Evolutionary conservation across 2,329 filamentous ascomycete species (phyloP).

Genomic region (Cryoendolithus antarcticus): DNA sequence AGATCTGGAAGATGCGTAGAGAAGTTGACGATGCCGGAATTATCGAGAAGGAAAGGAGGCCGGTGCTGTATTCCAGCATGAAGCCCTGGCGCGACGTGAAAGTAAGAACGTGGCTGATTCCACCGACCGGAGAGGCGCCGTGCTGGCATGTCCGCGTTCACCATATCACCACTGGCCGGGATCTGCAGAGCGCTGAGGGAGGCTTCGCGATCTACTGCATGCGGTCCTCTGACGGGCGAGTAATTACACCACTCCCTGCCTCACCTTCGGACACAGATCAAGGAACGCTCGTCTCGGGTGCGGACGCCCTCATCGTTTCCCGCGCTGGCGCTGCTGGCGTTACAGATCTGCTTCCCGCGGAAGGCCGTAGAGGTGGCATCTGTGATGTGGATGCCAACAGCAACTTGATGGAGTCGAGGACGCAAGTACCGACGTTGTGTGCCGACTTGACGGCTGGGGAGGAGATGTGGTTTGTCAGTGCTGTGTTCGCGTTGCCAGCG

Average conservation of each 20-base stretch:
- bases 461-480: conserved; percentile 55
- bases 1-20: conserved; percentile 64
- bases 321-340: conserved; percentile 40
- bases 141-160: conserved; percentile 62
- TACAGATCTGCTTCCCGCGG: conserved; percentile 28
- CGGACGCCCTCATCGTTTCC: conserved; percentile 32
- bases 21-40: conserved; percentile 53
- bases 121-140: conserved; percentile 44
- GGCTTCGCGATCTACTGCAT: conserved; percentile 63
- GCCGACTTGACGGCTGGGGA: conserved; percentile 46
- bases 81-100: conserved; percentile 57
- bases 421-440: conserved; percentile 57
- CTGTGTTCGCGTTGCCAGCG: conserved; percentile 57
- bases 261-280: no score
- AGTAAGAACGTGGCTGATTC: conserved; percentile 53
- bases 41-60: conserved; percentile 40
- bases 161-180: conserved; percentile 44
- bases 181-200: conserved; percentile 61
- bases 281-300: conserved; percentile 26
- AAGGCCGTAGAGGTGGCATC: conserved; percentile 45
- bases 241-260: no score
- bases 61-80: conserved; percentile 58
- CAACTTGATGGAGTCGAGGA: conserved; percentile 61
- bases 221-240: no score
- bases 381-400: conserved; percentile 70